A percentile compares a stretch with the other conserved stretches of the same genome.
Evolutionary conservation across 1,284 basidiomycete genomes (phyloP).

Genomic region (Heliocybe sulcata): DNA sequence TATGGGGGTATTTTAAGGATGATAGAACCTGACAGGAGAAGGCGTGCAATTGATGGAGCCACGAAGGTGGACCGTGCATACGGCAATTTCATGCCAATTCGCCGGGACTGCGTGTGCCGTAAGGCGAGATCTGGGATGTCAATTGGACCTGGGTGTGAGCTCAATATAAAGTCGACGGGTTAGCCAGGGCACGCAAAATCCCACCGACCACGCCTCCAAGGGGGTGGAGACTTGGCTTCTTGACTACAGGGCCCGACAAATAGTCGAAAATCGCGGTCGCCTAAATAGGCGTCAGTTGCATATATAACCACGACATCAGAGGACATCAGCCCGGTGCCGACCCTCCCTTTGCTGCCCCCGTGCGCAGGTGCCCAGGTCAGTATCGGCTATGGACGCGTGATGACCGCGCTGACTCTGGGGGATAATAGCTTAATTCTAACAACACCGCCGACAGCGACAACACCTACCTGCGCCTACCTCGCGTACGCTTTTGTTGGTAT

Average conservation of each 20-base stretch:
- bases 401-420: not conserved
- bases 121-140: slow-evolving; percentile 1
- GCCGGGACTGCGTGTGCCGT: not conserved
- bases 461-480: no score
- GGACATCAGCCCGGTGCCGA: not conserved
- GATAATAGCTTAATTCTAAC: not conserved
- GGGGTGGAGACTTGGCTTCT: not conserved
- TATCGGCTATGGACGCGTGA: not conserved
- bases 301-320: not conserved
- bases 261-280: no score
- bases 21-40: slow-evolving; percentile 1
- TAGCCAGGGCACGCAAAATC: not conserved
- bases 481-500: no score
- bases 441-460: not conserved
- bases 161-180: not conserved
- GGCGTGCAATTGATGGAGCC: not conserved
- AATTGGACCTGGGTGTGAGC: not conserved
- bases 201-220: not conserved
- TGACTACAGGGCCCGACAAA: not conserved
- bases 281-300: not conserved
- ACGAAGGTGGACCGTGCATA: slow-evolving; percentile 1
- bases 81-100: slow-evolving; percentile 1
- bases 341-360: not conserved
- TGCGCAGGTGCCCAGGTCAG: not conserved
- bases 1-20: not conserved